Evolutionary conservation across 1,284 basidiomycete species (phyloP).

Genomic region (Psilocybe mexicana): DNA sequence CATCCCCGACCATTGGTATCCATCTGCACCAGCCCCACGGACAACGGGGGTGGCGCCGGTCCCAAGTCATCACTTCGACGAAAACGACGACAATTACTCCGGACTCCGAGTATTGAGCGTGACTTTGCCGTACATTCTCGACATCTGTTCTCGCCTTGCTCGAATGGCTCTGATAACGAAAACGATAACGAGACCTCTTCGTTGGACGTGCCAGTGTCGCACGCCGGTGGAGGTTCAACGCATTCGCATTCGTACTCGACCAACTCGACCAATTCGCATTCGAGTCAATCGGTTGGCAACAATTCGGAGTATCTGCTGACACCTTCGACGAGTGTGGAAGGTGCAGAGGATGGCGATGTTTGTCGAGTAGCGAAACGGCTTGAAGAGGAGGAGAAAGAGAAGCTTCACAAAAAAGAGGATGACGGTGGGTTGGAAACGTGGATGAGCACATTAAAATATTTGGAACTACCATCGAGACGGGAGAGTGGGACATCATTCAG

Average conservation of each 20-base stretch:
- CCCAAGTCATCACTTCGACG: slow-evolving; percentile 25
- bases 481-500: slow-evolving; percentile 28
- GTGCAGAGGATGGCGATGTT: slow-evolving; percentile 11
- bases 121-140: slow-evolving; percentile 26
- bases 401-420: neutral
- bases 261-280: slow-evolving; percentile 12
- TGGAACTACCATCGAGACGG: slow-evolving; percentile 3
- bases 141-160: slow-evolving; percentile 15
- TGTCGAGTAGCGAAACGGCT: neutral
- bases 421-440: neutral
- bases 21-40: slow-evolving; percentile 3
- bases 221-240: slow-evolving; percentile 3
- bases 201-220: slow-evolving; percentile 2
- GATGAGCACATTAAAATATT: neutral
- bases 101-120: slow-evolving; percentile 35
- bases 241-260: slow-evolving; percentile 13
- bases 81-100: slow-evolving; percentile 26
- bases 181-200: slow-evolving; percentile 12
- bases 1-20: slow-evolving; percentile 9
- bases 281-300: slow-evolving; percentile 10
- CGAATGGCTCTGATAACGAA: slow-evolving; percentile 10
- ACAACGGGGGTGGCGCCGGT: neutral
- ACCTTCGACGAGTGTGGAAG: slow-evolving; percentile 24
- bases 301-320: slow-evolving; percentile 21
- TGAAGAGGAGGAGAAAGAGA: neutral